Conservation (phyloP, 805 yeast genomes). For the Myxozyma neotropica region DNA sequence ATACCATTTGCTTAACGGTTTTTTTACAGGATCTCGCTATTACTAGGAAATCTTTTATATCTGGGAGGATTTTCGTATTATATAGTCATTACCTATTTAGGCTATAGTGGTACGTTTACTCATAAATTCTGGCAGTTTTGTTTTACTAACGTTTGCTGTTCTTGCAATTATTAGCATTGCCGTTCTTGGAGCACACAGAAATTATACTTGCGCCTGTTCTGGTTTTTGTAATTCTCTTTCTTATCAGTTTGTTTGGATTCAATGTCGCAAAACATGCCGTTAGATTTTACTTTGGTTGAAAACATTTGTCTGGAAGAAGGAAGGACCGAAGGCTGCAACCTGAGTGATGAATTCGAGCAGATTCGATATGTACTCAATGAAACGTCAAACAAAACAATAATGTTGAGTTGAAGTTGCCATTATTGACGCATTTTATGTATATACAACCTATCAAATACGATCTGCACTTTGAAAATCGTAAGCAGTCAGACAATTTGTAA, state of each 20-base stretch:
- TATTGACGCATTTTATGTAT: too few relatives aligned
- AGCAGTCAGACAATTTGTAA: too few relatives aligned
- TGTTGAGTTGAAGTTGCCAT: too few relatives aligned
- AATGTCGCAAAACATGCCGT: constrained; percentile 73
- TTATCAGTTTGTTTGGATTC: constrained; percentile 65
- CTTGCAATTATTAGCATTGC: constrained; percentile 47
- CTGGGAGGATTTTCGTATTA: constrained; percentile 74
- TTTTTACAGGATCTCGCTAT: constrained; percentile 55
- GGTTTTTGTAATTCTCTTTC: constrained; percentile 50
- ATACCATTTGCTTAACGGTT: too few relatives aligned
- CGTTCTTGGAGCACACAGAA: constrained; percentile 65
- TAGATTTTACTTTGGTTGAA: constrained; percentile 43
- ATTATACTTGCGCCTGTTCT: constrained; percentile 60
- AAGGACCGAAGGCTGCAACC: not conserved
- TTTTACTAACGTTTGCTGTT: too few relatives aligned
- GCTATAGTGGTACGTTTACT: constrained; percentile 60
- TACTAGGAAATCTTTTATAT: constrained; percentile 79
- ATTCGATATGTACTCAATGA: too few relatives aligned
- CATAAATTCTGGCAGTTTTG: too few relatives aligned
- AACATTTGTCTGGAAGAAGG: not conserved
- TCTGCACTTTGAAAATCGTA: too few relatives aligned
- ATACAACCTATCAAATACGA: too few relatives aligned
- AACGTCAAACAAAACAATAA: too few relatives aligned
- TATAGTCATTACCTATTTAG: constrained; percentile 78
- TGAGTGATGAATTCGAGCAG: not conserved